A percentile compares a stretch with the other conserved stretches of the same genome.
Evolutionary conservation across 352 stramenopile species (phyloP).

Genomic region (Nothophytophthora sp.): DNA sequence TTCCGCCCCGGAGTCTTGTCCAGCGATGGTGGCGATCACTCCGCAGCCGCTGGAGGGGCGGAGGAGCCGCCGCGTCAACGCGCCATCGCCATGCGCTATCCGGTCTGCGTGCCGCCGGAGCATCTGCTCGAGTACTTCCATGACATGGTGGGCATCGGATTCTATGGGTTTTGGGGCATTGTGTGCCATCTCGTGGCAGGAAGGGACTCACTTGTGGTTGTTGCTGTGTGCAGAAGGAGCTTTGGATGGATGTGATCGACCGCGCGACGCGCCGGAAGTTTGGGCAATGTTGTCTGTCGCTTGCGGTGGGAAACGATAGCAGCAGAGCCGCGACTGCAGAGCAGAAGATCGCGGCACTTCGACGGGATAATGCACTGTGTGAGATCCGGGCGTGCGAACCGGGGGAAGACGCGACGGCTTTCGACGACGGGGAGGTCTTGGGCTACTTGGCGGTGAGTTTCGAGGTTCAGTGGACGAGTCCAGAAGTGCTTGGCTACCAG

Average conservation of each 20-base stretch:
- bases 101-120: slow-evolving; percentile 29
- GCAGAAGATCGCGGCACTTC: slow-evolving; percentile 29
- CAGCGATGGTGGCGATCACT: neutral
- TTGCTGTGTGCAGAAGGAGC: slow-evolving; percentile 26
- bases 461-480: slow-evolving; percentile 20
- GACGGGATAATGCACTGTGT: slow-evolving; percentile 32
- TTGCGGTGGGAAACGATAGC: slow-evolving; percentile 8
- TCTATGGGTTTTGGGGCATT: too few relatives aligned
- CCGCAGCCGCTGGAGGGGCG: slow-evolving; percentile 14
- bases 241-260: slow-evolving; percentile 70
- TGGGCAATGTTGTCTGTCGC: slow-evolving; percentile 30
- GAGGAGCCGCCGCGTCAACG: slow-evolving; percentile 22
- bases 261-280: slow-evolving; percentile 36
- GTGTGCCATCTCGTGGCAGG: neutral
- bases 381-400: slow-evolving; percentile 31
- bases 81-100: slow-evolving; percentile 48
- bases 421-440: slow-evolving; percentile 13
- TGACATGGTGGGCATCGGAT: slow-evolving; percentile 64
- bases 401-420: slow-evolving; percentile 5
- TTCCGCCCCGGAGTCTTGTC: slow-evolving; percentile 39
- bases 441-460: slow-evolving; percentile 37
- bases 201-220: neutral
- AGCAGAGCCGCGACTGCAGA: slow-evolving; percentile 13
- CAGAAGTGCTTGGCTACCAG: neutral
- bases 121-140: slow-evolving; percentile 56